Conservation (phyloP, 805 yeast genomes). For the Zygoascus tannicola region DNA sequence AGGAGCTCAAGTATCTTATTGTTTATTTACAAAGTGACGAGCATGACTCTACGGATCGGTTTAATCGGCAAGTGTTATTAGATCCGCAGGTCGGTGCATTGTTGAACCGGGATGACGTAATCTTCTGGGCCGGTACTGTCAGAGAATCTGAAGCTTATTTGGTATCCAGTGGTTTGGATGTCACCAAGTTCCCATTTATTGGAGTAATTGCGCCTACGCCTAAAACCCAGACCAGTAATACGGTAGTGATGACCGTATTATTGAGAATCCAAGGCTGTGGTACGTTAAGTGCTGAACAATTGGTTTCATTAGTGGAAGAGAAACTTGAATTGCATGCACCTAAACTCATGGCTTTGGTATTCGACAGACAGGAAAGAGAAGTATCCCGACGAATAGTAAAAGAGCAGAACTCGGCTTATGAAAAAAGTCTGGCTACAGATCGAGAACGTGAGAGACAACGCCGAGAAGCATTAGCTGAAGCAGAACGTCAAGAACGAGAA, state of each 20-base stretch:
- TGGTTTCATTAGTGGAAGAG: constrained; percentile 37
- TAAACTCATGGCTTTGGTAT: constrained; percentile 48
- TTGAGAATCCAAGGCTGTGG: constrained; percentile 51
- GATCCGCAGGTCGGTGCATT: constrained; percentile 37
- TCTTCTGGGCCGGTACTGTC: constrained; percentile 85
- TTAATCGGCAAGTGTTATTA: constrained; percentile 47
- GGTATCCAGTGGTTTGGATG: constrained; percentile 63
- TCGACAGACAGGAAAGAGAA: constrained; percentile 54
- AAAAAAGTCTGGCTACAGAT: constrained; percentile 61
- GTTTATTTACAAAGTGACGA: constrained; percentile 65
- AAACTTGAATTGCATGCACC: constrained; percentile 49
- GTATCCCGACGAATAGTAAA: constrained; percentile 46
- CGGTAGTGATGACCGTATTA: constrained; percentile 52
- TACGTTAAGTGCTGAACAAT: constrained; percentile 27
- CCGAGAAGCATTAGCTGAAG: constrained; percentile 18
- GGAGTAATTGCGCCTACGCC: constrained; percentile 64
- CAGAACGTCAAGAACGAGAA: constrained; percentile 12
- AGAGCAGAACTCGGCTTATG: constrained; percentile 73
- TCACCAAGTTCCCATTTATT: constrained; percentile 70
- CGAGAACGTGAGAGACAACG: constrained; percentile 35
- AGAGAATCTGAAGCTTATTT: constrained; percentile 77
- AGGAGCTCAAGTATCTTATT: constrained; percentile 60
- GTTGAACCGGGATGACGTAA: constrained; percentile 41
- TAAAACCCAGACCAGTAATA: constrained; percentile 28
- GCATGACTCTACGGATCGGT: constrained; percentile 50